Percentiles rank a stretch among this genome's conserved stretches.
Conservation (phyloP, 1,139 yeast genomes). For the Candida mesenterica region DNA sequence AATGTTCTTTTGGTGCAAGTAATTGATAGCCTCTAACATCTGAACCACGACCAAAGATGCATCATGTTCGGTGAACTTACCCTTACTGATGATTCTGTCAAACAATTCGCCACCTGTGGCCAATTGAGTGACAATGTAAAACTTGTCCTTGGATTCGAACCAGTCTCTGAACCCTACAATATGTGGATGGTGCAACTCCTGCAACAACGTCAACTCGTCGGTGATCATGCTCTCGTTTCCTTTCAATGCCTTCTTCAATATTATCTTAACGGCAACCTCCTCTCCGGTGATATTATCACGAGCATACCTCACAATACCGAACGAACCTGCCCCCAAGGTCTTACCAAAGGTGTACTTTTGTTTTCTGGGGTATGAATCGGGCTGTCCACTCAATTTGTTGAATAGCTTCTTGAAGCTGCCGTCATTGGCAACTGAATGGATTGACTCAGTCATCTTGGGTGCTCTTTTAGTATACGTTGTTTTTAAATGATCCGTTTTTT, state of each 20-base stretch:
- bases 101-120: conserved; percentile 93
- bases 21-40: conserved; percentile 68
- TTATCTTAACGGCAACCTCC: conserved; percentile 83
- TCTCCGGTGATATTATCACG: conserved; percentile 55
- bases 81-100: conserved; percentile 74
- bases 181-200: conserved; percentile 69
- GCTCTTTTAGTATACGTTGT: no score
- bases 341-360: conserved; percentile 67
- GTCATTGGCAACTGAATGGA: conserved; percentile 4
- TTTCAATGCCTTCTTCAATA: conserved; percentile 74
- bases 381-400: conserved; percentile 69
- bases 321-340: conserved; percentile 88
- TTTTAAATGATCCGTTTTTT: neutral
- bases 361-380: conserved; percentile 64
- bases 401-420: conserved; percentile 32
- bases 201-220: conserved; percentile 72
- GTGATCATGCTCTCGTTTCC: conserved; percentile 71
- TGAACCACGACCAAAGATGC: conserved; percentile 72
- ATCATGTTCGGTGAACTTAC: conserved; percentile 80
- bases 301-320: conserved; percentile 85
- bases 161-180: conserved; percentile 82
- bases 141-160: conserved; percentile 82
- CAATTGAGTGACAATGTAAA: conserved; percentile 71
- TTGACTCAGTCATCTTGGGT: conserved; percentile 2
- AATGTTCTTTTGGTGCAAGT: conserved; percentile 69